Evolutionary conservation across 2,329 filamentous ascomycete genomes (phyloP).

Genomic region (Scedosporium apiospermum): DNA sequence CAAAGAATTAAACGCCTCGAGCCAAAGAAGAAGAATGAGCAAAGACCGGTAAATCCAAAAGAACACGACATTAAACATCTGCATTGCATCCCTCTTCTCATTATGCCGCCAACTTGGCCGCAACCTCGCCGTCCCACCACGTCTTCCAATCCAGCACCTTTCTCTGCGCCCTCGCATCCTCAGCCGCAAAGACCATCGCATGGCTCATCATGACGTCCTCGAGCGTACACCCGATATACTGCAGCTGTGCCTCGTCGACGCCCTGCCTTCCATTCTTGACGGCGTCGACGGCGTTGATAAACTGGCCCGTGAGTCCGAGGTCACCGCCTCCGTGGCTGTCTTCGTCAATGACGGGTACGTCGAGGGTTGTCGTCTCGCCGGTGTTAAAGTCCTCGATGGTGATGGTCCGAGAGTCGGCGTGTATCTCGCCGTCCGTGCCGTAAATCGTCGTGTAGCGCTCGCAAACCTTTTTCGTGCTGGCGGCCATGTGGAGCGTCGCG

Average conservation of each 20-base stretch:
- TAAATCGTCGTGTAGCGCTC: conserved; percentile 79
- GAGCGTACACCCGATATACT: conserved; percentile 70
- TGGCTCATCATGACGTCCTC: conserved; percentile 87
- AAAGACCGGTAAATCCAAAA: background rate
- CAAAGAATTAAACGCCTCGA: background rate
- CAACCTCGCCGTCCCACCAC: conserved; percentile 56
- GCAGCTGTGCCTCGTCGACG: conserved; percentile 61
- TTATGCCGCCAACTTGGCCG: conserved; percentile 1
- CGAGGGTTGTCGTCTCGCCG: conserved; percentile 28
- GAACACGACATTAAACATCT: background rate
- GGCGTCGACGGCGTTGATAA: conserved; percentile 69
- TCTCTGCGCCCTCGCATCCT: conserved; percentile 65
- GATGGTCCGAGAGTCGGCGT: conserved; percentile 64
- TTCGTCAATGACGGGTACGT: conserved; percentile 27
- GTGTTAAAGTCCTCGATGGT: conserved; percentile 39
- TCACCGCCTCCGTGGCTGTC: conserved; percentile 29
- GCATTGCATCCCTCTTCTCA: background rate
- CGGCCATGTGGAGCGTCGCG: conserved; percentile 88
- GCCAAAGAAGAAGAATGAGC: background rate
- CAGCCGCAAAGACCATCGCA: conserved; percentile 87
- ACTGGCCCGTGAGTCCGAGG: conserved; percentile 64
- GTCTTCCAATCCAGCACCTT: conserved; percentile 64
- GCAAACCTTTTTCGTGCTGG: conserved; percentile 79
- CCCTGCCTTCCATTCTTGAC: conserved; percentile 63
- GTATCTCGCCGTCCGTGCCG: conserved; percentile 76